Evolutionary conservation across 164 flowering plant species (phyloP).

Genomic region (Berberis thunbergii): DNA sequence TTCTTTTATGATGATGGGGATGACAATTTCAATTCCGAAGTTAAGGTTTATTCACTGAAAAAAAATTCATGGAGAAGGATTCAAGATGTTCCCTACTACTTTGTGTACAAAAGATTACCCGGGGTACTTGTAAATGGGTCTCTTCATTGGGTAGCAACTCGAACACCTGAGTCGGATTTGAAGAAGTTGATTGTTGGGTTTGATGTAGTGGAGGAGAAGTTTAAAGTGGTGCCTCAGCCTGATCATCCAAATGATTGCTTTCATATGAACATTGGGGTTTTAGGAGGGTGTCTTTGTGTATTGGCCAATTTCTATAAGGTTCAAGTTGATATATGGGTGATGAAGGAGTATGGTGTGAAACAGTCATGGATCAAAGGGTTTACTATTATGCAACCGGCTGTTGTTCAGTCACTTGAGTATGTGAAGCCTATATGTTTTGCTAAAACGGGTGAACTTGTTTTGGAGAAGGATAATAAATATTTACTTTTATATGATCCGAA

Average conservation of each 20-base stretch:
- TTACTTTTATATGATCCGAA: background rate
- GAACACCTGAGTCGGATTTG: background rate
- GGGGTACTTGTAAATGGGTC: constrained; percentile 1
- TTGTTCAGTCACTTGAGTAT: background rate
- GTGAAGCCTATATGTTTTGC: background rate
- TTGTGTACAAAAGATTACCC: background rate
- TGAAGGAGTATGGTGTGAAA: constrained; percentile 1
- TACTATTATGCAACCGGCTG: background rate
- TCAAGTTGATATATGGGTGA: background rate
- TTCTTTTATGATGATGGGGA: background rate
- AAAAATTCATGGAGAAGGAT: constrained; percentile 5
- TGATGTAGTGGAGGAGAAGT: background rate
- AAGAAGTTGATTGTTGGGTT: background rate
- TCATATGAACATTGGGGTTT: background rate
- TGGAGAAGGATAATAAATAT: background rate
- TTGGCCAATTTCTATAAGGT: background rate
- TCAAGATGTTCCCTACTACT: background rate
- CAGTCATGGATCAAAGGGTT: background rate
- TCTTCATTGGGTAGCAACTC: background rate
- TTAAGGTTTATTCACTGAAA: background rate
- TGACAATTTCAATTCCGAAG: background rate
- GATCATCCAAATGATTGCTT: background rate
- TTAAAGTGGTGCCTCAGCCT: background rate
- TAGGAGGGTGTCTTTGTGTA: background rate
- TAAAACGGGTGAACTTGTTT: background rate